Base-by-base conservation (phyloP, 202 grass and related monocot species). In the Alloteropsis angusta region DNA sequence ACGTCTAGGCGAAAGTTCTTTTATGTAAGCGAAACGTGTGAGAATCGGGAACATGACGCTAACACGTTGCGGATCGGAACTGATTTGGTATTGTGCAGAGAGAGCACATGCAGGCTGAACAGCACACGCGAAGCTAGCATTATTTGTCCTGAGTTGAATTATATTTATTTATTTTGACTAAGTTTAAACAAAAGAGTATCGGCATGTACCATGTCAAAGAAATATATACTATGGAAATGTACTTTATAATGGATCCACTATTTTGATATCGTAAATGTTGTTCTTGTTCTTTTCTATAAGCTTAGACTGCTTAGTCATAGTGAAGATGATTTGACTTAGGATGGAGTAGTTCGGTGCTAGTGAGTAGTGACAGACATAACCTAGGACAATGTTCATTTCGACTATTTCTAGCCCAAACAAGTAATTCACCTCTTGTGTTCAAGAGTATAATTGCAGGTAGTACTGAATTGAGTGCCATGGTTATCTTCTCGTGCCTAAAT, bases 1-100 rank as follows among this genome's bases (percentile, higher is more conserved):
- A 10, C 35, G 54, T 60, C 28, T 41, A 47, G 52, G 52, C 2
- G 58, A 73, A 83, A 74, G 16, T 21, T 84, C 69, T 61, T 79
- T 25, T 50, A n/a, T 44, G 39, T 26, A 41, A 32, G 12, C 32
- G 36, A 46, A 79, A 50, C 67, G 23, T 66, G 25, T 56, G 56
- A 55, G 45, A 54, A 47, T 36, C 35, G 35, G 5, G 22, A 53
- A 30, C 15, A 37, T 38, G 60, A 39, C 42, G 14, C 39, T 26
- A 18, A 48, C 12, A 10, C 19, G 34, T 38, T 18, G 4, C 13
- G 43, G 2, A 70, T 2, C 13, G 43, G 2, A 70, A 62, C 42
- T 68, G 21, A 5, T 60, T 7, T 69, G 15, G 16, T 34, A 7
- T 58, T 49, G 17, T 60, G 13, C 57, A 46, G 36, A 43, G 35